Base-by-base conservation (phyloP, 1,284 basidiomycete species). In the Neotropicomus parvogracilis region DNA sequence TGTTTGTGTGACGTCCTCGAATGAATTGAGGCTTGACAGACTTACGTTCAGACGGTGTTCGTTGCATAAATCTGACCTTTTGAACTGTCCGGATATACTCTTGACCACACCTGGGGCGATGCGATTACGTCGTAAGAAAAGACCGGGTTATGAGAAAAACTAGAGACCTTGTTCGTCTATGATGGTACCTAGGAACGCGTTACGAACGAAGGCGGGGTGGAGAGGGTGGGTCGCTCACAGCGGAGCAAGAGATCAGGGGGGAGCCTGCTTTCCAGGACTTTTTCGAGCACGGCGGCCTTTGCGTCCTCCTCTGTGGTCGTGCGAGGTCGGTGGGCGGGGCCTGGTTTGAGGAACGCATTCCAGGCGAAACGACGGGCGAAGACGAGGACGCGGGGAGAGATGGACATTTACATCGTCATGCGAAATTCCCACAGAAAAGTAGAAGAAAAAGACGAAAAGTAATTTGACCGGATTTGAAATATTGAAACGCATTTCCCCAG, bases 71-170 rank as follows among this genome's bases (percentile, higher is more conserved):
- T 94, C 90, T 36, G 87, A 83, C 68, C 90, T 91, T 61, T 87
- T 91, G 70, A 95, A 95, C 59, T 88, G 83, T 19, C 93, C 91
- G 34, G 91, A 93, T 48, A 93, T 91, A 26, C 85, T 91, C 66
- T 88, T 89, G 58, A 97, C 91, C 59, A 86, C 85, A 38, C 89
- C 89, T 88, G 54, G 42, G 57, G 50, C 56, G 50, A 49, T 53
- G 52, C 63, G 62, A 62, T 69, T 66, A 70, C 58, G 56, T 52
- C 38, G 51, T 59, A 38, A 56, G 51, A 34, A 28, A 40, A 35
- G 47, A 38, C 4, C 12, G 37, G 19, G 33, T 13, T n/a, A 39
- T 43, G 55, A 35, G 54, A 54, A 50, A 62, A 45, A 46, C 21
- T 46, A n/a, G 0, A 28, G 66, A 78, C 91, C 91, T 66, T 86